Evolutionary conservation across 129 eudicot species (phyloP).

Genomic region (Tagetes patula): DNA sequence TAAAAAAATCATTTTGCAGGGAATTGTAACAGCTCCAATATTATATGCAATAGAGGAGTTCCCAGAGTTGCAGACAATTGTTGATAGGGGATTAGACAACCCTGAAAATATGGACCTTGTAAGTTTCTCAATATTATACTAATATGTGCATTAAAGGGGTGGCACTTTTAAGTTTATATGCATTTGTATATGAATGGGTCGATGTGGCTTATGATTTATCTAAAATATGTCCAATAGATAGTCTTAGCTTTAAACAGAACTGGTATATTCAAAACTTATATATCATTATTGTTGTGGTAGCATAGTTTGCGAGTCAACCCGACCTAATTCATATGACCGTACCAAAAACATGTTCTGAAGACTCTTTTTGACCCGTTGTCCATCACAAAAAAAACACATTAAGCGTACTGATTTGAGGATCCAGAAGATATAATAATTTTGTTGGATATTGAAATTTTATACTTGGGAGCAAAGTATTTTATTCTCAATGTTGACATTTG

Average conservation of each 20-base stretch:
- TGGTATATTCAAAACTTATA: background rate
- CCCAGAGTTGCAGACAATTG: slow-evolving; percentile 65
- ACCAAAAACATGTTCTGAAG: background rate
- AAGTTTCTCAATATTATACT: slow-evolving; percentile 32
- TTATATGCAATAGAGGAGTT: slow-evolving; percentile 90
- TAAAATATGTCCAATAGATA: background rate
- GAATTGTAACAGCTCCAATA: slow-evolving; percentile 83
- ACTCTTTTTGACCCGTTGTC: background rate
- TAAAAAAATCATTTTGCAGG: slow-evolving; percentile 39
- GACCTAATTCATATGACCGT: background rate
- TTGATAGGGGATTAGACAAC: slow-evolving; percentile 69
- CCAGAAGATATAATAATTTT: too few relatives aligned
- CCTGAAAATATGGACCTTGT: slow-evolving; percentile 76
- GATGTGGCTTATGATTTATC: too few relatives aligned
- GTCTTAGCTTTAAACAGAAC: background rate
- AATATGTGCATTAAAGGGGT: too few relatives aligned
- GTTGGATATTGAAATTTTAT: too few relatives aligned
- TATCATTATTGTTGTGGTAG: background rate
- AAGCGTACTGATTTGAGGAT: too few relatives aligned
- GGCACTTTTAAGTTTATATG: too few relatives aligned
- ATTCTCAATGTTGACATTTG: background rate
- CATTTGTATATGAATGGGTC: background rate
- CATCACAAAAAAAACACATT: too few relatives aligned
- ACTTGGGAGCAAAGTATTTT: background rate
- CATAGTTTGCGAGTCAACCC: background rate